Evolutionary conservation across 768 basidiomycete species (phyloP).

Genomic region (Dentipellis sp.): DNA sequence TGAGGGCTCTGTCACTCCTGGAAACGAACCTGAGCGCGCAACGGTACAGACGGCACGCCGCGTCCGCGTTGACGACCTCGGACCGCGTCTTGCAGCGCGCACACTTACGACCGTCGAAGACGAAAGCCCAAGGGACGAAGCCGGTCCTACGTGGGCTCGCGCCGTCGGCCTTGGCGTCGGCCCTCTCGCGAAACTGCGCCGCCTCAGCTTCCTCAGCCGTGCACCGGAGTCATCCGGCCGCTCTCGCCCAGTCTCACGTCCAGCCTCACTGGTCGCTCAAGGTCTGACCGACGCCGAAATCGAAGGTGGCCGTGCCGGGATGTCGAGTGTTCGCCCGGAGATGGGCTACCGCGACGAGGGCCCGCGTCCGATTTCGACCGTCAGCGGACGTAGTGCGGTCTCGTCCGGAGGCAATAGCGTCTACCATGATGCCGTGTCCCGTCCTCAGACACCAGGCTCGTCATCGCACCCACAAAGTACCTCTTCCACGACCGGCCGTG

Average conservation of each 20-base stretch:
- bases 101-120: slow-evolving; percentile 5
- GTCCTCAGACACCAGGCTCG: slow-evolving; percentile 31
- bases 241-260: slow-evolving; percentile 1
- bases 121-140: slow-evolving; percentile 6
- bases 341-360: slow-evolving; percentile 17
- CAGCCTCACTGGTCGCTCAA: slow-evolving; percentile 4
- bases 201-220: not conserved
- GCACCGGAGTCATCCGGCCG: not conserved
- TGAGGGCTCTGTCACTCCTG: slow-evolving; percentile 21
- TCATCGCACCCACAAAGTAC: slow-evolving; percentile 26
- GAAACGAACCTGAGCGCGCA: slow-evolving; percentile 25
- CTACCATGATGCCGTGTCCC: slow-evolving; percentile 54
- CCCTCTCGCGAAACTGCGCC: not conserved
- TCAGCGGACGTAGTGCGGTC: slow-evolving; percentile 42
- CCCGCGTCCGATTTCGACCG: slow-evolving; percentile 45
- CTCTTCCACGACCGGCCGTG: slow-evolving; percentile 1
- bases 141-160: slow-evolving; percentile 11
- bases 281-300: slow-evolving; percentile 14
- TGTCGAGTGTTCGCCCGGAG: slow-evolving; percentile 9
- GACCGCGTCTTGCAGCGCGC: slow-evolving; percentile 9
- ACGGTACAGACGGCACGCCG: slow-evolving; percentile 43
- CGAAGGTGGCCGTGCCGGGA: slow-evolving; percentile 23
- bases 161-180: not conserved
- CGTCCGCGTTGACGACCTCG: slow-evolving; percentile 28
- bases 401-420: slow-evolving; percentile 35